A percentile compares a stretch with the other conserved stretches of the same genome.
phyloP scores from a whole-genome alignment of 371 early-diverging fungal genomes.

The Apophysomyces sp. region DNA sequence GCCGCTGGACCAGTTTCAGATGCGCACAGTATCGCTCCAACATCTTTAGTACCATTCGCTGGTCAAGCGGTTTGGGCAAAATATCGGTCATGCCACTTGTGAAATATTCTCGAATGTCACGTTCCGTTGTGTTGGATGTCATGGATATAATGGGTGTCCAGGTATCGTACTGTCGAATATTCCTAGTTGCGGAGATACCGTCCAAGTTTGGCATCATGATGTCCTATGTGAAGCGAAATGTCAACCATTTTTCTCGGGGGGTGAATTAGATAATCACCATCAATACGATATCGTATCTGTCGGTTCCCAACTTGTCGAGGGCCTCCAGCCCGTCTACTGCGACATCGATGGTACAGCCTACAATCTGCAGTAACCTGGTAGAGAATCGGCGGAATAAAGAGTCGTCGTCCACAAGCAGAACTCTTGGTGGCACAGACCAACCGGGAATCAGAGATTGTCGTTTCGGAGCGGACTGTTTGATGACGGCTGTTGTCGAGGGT shows the following conservation, averaged over 20 bases:
- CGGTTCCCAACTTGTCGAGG: slow-evolving; percentile 55
- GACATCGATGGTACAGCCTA: slow-evolving; percentile 74
- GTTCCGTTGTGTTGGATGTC: slow-evolving; percentile 68
- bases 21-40: slow-evolving; percentile 57
- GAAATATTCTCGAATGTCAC: slow-evolving; percentile 66
- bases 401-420: slow-evolving; percentile 79
- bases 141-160: slow-evolving; percentile 78
- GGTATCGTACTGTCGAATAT: slow-evolving; percentile 73
- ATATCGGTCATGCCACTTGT: slow-evolving; percentile 80
- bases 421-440: slow-evolving; percentile 69
- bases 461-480: slow-evolving; percentile 6
- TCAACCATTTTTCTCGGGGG: background rate
- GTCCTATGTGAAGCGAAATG: slow-evolving; percentile 41
- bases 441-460: slow-evolving; percentile 27
- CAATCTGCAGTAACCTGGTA: slow-evolving; percentile 64
- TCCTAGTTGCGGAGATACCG: slow-evolving; percentile 70
- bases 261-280: too few relatives aligned
- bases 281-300: slow-evolving; percentile 74
- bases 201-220: slow-evolving; percentile 78
- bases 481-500: slow-evolving; percentile 2
- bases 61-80: slow-evolving; percentile 74
- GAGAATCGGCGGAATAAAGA: slow-evolving; percentile 62
- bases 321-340: slow-evolving; percentile 78
- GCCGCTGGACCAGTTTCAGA: slow-evolving; percentile 27
- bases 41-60: slow-evolving; percentile 33